Evolutionary conservation across 768 basidiomycete genomes (phyloP).

Genomic region (Leccinum imitatum): DNA sequence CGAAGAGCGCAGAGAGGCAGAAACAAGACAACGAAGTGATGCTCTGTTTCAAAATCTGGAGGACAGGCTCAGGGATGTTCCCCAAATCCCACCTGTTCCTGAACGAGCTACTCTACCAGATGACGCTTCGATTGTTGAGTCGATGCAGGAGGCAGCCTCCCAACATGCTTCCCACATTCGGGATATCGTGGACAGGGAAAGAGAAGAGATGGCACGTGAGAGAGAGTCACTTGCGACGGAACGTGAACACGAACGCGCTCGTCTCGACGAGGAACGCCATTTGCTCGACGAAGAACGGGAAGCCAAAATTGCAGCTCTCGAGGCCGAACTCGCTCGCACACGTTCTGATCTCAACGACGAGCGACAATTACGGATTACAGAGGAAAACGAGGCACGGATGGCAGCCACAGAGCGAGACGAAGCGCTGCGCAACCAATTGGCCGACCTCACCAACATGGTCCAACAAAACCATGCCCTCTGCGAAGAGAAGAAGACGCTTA

Average conservation of each 20-base stretch:
- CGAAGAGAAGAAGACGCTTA: slow-evolving; percentile 55
- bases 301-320: too few species aligned
- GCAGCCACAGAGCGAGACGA: slow-evolving; percentile 48
- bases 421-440: slow-evolving; percentile 56
- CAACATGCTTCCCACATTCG: slow-evolving; percentile 57
- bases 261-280: too few species aligned
- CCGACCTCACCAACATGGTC: slow-evolving; percentile 71
- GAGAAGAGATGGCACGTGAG: slow-evolving; percentile 57
- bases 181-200: slow-evolving; percentile 56
- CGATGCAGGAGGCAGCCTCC: slow-evolving; percentile 52
- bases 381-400: too few species aligned
- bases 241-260: too few species aligned
- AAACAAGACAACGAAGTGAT: slow-evolving; percentile 42
- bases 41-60: slow-evolving; percentile 27
- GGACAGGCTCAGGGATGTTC: slow-evolving; percentile 25
- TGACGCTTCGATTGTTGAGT: slow-evolving; percentile 35
- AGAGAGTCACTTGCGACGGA: slow-evolving; percentile 39
- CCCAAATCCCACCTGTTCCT: slow-evolving; percentile 24
- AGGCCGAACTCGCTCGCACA: too few species aligned
- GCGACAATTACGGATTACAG: too few species aligned
- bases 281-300: too few species aligned
- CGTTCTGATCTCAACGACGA: too few species aligned
- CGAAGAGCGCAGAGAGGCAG: slow-evolving; percentile 57
- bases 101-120: slow-evolving; percentile 23
- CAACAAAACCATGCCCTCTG: slow-evolving; percentile 63